Evolutionary conservation across 2,329 filamentous ascomycete species (phyloP), one percentile per base, ranked within the genome.

Genomic region (Zymoseptoria passerinii): DNA sequence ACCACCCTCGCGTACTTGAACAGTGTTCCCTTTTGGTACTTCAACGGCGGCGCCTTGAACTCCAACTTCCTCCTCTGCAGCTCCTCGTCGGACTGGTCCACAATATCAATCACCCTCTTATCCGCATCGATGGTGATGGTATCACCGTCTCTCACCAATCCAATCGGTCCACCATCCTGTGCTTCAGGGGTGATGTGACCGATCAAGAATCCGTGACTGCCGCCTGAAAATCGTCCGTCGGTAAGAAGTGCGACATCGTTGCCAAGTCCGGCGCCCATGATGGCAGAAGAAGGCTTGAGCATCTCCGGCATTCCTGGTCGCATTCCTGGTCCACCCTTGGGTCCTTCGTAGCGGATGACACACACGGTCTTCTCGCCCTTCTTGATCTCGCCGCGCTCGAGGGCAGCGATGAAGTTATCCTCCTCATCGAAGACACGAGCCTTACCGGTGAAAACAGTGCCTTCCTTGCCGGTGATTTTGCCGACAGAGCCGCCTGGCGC

Each of bases 131-230:
- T 95, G 53, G 85, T 83, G 65, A 95, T 87, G 58, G 80, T 80
- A 71, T 95, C 90, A 27, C 90, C 90, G 65, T 95, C 86, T 66
- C 82, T 73, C n/a, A 94, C 87, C 9, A 95, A 80, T 13, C 83
- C 90, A 62, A 95, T 94, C 1, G 90, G 90, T 0, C 90, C 90
- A 53, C 90, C 90, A 64, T 89, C 88, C 70, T 89, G 86, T 8
- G 90, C 90, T 76, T 95, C 90, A 27, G 90, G 90, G 48, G 92
- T 89, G 62, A 95, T 88, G 75, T 94, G 89, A 1, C 89, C 89
- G 68, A 94, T 92, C 66, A 94, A 78, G 81, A 94, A 94, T 48
- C 89, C 89, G 80, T 94, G 89, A 61, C 83, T 88, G 55, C 89
- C 90, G 58, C 90, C 90, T 8, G 84, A 88, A 79, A 90, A 92